A percentile compares a stretch with the other conserved stretches of the same genome.
phyloP scores from a whole-genome alignment of 1,284 basidiomycete genomes.

The Boletus sp. region DNA sequence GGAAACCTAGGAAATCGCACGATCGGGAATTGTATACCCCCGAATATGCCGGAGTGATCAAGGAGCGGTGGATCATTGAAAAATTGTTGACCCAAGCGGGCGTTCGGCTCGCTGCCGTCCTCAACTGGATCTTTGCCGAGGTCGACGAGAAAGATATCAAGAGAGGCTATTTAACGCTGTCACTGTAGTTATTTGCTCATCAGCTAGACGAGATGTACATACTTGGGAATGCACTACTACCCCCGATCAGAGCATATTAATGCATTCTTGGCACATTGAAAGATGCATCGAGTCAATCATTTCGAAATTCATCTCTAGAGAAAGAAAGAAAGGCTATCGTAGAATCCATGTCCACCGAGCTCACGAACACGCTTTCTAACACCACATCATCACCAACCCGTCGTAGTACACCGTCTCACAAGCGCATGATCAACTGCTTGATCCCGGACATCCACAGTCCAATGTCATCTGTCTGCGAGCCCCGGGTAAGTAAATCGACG shows the following conservation, averaged over 20 bases:
- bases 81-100: conserved; percentile 79
- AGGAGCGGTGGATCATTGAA: conserved; percentile 70
- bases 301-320: no score
- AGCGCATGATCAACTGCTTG: conserved; percentile 73
- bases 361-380: no score
- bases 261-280: no score
- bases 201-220: no score
- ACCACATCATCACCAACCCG: no score
- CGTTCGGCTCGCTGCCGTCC: conserved; percentile 72
- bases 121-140: conserved; percentile 67
- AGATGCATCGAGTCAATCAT: no score
- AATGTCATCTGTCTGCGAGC: conserved; percentile 76
- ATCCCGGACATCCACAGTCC: conserved; percentile 84
- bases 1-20: conserved; percentile 20
- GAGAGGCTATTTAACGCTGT: neutral
- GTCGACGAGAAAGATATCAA: neutral
- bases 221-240: no score
- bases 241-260: no score
- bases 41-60: conserved; percentile 70
- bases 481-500: conserved; percentile 72
- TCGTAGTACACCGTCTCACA: conserved; percentile 36
- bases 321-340: no score
- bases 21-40: conserved; percentile 84
- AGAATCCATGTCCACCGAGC: no score
- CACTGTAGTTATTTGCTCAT: neutral